Evolutionary conservation across 108 stramenopile species (phyloP).

Genomic region (Chaetoceros muelleri): DNA sequence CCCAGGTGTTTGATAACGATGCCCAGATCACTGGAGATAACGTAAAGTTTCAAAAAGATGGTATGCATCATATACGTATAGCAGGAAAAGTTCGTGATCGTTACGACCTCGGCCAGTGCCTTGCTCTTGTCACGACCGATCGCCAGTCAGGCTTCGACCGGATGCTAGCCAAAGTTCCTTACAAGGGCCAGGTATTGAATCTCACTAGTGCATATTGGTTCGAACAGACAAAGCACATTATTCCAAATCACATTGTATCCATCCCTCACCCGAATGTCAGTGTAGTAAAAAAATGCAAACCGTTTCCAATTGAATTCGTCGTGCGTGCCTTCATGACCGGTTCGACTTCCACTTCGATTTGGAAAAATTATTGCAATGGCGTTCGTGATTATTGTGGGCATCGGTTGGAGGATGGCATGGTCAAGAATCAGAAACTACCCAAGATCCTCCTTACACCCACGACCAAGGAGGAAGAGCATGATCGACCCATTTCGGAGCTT

Average conservation of each 20-base stretch:
- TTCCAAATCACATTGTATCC: constrained; percentile 88
- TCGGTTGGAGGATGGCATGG: constrained; percentile 87
- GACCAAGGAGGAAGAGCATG: constrained; percentile 95
- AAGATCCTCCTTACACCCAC: constrained; percentile 89
- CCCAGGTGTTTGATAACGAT: background rate
- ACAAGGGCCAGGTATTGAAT: constrained; percentile 96
- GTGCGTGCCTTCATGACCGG: constrained; percentile 95
- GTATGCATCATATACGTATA: too few species aligned
- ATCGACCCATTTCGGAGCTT: constrained; percentile 88
- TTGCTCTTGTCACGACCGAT: constrained; percentile 95
- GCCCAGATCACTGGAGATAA: background rate
- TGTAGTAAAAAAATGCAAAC: constrained; percentile 82
- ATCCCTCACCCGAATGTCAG: constrained; percentile 91
- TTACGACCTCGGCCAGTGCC: constrained; percentile 27
- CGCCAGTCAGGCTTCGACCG: constrained; percentile 98
- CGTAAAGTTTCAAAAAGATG: background rate
- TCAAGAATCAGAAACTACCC: constrained; percentile 85
- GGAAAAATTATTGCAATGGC: constrained; percentile 96
- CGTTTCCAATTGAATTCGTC: constrained; percentile 98
- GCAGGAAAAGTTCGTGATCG: constrained; percentile 80
- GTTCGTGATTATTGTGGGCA: constrained; percentile 94
- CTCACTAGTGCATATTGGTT: constrained; percentile 94
- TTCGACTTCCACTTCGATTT: constrained; percentile 93
- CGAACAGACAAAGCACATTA: constrained; percentile 72
- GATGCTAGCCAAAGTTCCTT: constrained; percentile 86